Percentiles rank a stretch among this genome's conserved stretches.
These are phyloP conservation scores for Aspergillus pseudoterreus DNA, from an alignment of 2,329 filamentous ascomycete genomes.

Conservation along the genomic window DNA sequence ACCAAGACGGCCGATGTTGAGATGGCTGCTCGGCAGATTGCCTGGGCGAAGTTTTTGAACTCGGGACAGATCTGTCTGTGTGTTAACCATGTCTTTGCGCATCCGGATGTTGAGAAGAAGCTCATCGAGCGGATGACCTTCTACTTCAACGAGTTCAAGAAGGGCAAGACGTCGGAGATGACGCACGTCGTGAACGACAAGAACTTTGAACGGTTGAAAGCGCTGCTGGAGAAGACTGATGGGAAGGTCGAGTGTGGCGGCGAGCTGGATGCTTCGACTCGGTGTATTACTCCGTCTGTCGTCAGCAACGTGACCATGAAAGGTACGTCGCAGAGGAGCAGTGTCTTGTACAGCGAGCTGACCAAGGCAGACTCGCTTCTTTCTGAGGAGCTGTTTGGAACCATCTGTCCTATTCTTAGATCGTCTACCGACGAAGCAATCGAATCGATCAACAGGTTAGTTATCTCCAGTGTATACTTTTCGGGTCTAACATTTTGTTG, in stretches of 20 bases:
- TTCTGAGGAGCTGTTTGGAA: slow-evolving; percentile 46
- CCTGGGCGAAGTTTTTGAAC: slow-evolving; percentile 42
- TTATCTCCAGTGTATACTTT: no score
- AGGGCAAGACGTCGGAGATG: slow-evolving; percentile 16
- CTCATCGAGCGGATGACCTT: slow-evolving; percentile 34
- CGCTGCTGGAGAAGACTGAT: slow-evolving; percentile 32
- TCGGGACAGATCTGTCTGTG: slow-evolving; percentile 42
- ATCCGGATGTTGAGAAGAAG: slow-evolving; percentile 37
- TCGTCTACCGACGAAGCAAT: slow-evolving; percentile 27
- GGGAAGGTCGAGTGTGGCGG: slow-evolving; percentile 39
- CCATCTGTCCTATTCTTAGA: slow-evolving; percentile 41
- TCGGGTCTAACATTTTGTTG: neutral
- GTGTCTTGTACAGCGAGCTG: neutral
- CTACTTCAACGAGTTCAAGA: slow-evolving; percentile 31
- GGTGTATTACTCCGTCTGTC: slow-evolving; percentile 37
- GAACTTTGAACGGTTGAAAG: slow-evolving; percentile 41
- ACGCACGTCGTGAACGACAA: slow-evolving; percentile 42
- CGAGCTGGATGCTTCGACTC: slow-evolving; percentile 23
- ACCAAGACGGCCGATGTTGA: slow-evolving; percentile 40
- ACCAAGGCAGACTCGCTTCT: slow-evolving; percentile 34
- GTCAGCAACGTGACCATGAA: slow-evolving; percentile 31
- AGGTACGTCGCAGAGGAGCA: neutral
- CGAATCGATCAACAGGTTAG: slow-evolving; percentile 15
- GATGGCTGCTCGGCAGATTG: slow-evolving; percentile 43
- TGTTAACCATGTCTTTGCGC: slow-evolving; percentile 45